Evolutionary conservation across 805 yeast species (phyloP), one percentile per base, ranked within the genome.

Genomic region (Suhomyces sp.): DNA sequence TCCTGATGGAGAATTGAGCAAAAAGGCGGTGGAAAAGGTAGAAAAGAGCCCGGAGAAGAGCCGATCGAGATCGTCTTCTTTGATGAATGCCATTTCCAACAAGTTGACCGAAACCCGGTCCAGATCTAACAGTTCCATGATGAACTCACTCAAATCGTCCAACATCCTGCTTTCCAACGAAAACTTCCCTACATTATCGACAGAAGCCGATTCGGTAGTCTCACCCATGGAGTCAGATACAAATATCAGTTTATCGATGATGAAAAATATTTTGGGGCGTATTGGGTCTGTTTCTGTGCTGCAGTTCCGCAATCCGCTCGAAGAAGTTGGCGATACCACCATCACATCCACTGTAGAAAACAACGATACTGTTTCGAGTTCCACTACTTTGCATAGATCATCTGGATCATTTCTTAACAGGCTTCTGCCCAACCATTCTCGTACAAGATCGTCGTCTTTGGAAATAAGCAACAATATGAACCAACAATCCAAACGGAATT

Each of bases 381-480:
- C 49, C 50, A 19, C 44, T 8, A 40, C 51, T 6, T 33, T 44
- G 15, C 29, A 51, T 13, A 57, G 56, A 47, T 41, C 65, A 10
- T 56, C 63, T 9, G 52, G 47, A 12, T 65, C 76, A 1, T 53
- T 72, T 13, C 61, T 70, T n/a, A 69, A 61, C 44, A 57, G 60
- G 44, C 44, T 67, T 12, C 69, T 76, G n/a, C 78, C 78, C 4
- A 66, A 59, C 40, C 72, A 69, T 52, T 59, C 71, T 4, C 56
- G 79, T 42, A 71, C 76, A 8, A 59, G 78, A 44, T 74, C 78
- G 5, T 71, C 74, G 3, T 74, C 78, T 1, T 55, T 69, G 23
- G 74, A 71, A 9, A 57, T 45, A 23, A 50, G 54, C 38, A 44
- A 29, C n/a, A 54, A 57, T 27, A 22, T 55, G n/a, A 50, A 31